Conservation (phyloP, 768 basidiomycete species). For the Lactarius hatsudake region DNA sequence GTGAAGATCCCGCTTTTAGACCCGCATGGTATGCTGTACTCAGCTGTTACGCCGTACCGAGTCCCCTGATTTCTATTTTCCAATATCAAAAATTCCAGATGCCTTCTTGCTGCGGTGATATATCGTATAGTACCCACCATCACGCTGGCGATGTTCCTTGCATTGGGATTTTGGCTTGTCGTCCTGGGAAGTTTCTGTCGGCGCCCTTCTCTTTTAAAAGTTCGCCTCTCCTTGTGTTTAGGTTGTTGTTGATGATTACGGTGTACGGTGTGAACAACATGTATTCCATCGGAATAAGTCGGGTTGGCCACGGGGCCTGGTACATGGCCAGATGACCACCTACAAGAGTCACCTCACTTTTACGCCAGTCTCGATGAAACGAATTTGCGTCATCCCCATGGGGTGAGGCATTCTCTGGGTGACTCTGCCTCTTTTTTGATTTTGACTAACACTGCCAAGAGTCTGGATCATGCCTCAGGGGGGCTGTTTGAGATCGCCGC, state of each 20-base stretch:
- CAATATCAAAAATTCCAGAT: not conserved
- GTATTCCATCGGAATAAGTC: not conserved
- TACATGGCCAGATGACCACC: not conserved
- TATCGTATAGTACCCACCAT: not conserved
- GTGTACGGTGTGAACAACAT: not conserved
- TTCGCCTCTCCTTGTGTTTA: too few species aligned
- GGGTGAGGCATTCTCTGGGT: not conserved
- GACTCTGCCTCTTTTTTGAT: not conserved
- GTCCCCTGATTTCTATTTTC: not conserved
- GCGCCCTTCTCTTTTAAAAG: not conserved
- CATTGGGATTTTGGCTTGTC: not conserved
- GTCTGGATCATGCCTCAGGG: too few species aligned
- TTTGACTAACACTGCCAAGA: not conserved
- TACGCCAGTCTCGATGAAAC: not conserved
- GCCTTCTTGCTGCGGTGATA: not conserved
- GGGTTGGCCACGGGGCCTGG: not conserved
- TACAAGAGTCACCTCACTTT: not conserved
- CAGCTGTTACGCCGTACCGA: not conserved
- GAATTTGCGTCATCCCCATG: not conserved
- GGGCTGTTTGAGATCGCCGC: not conserved
- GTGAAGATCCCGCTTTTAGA: not conserved
- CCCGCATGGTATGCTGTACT: not conserved
- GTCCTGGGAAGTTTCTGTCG: not conserved
- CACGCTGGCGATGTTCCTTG: not conserved
- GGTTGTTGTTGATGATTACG: not conserved